These are phyloP conservation scores for Prunella vulgaris DNA, from an alignment of 257 asterid species.

Conservation along the genomic window DNA sequence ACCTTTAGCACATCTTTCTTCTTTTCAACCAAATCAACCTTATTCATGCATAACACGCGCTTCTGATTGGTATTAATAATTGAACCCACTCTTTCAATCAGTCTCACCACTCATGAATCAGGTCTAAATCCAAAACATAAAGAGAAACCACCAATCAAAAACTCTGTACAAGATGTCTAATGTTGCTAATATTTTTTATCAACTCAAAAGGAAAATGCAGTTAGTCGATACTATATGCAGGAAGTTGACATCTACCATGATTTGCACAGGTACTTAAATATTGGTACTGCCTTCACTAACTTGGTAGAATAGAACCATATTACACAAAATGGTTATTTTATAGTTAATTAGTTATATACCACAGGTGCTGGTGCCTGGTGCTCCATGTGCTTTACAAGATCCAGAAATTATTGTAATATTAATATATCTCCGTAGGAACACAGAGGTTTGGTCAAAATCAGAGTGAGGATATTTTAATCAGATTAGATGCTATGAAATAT, in stretches of 20 bases:
- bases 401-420: not conserved
- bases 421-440: not conserved
- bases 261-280: not conserved
- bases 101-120: constrained; percentile 89
- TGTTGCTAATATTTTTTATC: constrained; percentile 10
- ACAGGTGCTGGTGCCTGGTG: not conserved
- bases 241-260: not conserved
- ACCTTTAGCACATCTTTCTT: constrained; percentile 72
- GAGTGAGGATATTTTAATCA: constrained; percentile 12
- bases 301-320: not conserved
- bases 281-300: not conserved
- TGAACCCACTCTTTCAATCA: constrained; percentile 90
- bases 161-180: not conserved
- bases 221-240: not conserved
- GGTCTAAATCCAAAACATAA: constrained; percentile 53
- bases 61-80: constrained; percentile 55
- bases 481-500: constrained; percentile 42
- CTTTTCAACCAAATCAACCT: constrained; percentile 79
- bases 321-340: not conserved
- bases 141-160: not conserved
- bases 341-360: not conserved
- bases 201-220: not conserved
- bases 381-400: not conserved
- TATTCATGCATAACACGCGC: constrained; percentile 83
- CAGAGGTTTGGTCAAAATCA: not conserved